phyloP scores from a whole-genome alignment of 2,329 filamentous ascomycete genomes.

The Aspergillus ochraceus region DNA sequence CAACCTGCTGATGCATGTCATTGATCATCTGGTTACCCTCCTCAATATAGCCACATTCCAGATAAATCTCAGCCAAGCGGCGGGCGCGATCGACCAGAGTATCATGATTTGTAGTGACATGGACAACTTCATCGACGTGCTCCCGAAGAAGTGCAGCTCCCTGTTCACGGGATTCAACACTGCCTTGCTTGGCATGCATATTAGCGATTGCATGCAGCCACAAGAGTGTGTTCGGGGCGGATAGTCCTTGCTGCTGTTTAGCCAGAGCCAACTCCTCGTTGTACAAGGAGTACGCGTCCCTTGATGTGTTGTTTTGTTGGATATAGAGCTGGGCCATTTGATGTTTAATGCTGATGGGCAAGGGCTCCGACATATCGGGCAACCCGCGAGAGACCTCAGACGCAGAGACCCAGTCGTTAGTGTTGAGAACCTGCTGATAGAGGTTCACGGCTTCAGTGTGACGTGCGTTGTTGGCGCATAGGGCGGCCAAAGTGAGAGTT shows the following conservation, averaged over 20 bases:
- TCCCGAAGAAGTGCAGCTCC: constrained; percentile 43
- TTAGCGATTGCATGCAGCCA: constrained; percentile 47
- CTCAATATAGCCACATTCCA: constrained; percentile 43
- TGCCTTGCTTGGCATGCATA: constrained; percentile 42
- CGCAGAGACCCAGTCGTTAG: constrained; percentile 37
- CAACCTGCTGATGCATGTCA: constrained; percentile 52
- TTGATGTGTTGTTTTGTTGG: constrained; percentile 38
- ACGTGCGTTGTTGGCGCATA: constrained; percentile 48
- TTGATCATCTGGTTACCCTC: constrained; percentile 45
- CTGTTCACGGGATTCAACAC: constrained; percentile 39
- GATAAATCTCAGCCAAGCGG: constrained; percentile 49
- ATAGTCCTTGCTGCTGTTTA: constrained; percentile 47
- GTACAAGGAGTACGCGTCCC: constrained; percentile 41
- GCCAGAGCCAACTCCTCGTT: constrained; percentile 46
- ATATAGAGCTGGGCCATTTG: constrained; percentile 52
- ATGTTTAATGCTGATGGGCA: constrained; percentile 50
- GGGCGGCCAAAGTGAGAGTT: constrained; percentile 42
- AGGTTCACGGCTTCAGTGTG: constrained; percentile 46
- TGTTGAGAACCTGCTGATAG: constrained; percentile 50
- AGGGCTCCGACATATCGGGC: constrained; percentile 37
- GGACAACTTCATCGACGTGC: constrained; percentile 45
- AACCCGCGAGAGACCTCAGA: constrained; percentile 27
- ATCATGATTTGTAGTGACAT: constrained; percentile 42
- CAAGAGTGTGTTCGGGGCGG: constrained; percentile 47
- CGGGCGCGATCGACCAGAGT: constrained; percentile 48